Base-by-base conservation (phyloP, 2,329 filamentous ascomycete species). In the Nigrospora osmanthi region DNA sequence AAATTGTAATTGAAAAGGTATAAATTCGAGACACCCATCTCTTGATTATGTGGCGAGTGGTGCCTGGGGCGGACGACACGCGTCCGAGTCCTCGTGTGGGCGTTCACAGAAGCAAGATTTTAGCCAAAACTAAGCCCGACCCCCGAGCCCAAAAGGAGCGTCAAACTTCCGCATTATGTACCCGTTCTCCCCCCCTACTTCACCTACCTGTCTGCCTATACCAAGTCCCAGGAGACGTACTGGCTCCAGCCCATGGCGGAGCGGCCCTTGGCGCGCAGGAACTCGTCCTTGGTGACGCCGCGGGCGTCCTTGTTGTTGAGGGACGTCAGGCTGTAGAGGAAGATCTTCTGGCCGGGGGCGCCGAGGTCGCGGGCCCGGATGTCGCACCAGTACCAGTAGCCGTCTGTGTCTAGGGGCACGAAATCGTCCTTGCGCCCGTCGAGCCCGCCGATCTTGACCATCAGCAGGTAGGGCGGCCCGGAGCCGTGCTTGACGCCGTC, bases 351-450 rank as follows among this genome's bases (percentile, higher is more conserved):
- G 0, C 87, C 87, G 0, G 81, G 77, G 0, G 70, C 71, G 1
- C 88, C 88, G 16, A 94, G 66, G 46, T 83, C 76, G 31, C 70
- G 64, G 1, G 80, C 73, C 23, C 75, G 69, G 4, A 96, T 76
- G 63, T 96, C 91, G 2, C 81, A 65, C 81, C 87, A 95, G 79
- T 85, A 94, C 66, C 83, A 81, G 57, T 77, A 85, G 13, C 85
- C 87, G 48, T 91, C 85, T n/a, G 79, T 85, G 41, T 87, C 77
- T 44, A 95, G 78, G 0, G 86, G 79, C 2, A 91, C 66, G 44
- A 79, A 73, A 37, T 89, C 80, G 11, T 84, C 76, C 42, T 83
- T 78, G 9, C 76, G 69, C 0, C 86, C 87, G 53, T 89, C 81
- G 4, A 74, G 54, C 0, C 81, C 85, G 23, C 82, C 72, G 28